Evolutionary conservation across 1,284 basidiomycete species (phyloP).

Genomic region (Laetiporus sulphureus): DNA sequence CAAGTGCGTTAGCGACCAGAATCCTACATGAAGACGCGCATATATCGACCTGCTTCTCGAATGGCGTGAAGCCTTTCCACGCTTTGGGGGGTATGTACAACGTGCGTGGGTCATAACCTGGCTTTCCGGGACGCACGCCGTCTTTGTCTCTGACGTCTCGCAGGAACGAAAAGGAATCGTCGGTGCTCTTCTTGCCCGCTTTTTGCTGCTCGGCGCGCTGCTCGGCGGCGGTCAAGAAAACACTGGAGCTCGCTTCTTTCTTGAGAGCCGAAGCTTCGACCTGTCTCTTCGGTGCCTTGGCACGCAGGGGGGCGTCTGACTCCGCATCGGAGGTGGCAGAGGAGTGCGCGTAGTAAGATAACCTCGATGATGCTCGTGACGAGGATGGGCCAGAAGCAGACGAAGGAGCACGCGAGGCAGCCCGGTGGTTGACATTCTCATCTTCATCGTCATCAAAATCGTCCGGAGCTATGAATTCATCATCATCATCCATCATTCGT

Average conservation of each 20-base stretch:
- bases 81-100: slow-evolving; percentile 75
- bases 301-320: slow-evolving; percentile 10
- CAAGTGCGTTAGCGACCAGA: neutral
- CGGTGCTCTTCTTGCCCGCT: slow-evolving; percentile 74
- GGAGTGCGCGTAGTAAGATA: slow-evolving; percentile 35
- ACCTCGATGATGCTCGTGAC: slow-evolving; percentile 33
- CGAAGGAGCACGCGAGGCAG: slow-evolving; percentile 36
- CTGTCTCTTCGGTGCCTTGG: slow-evolving; percentile 24
- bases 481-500: slow-evolving; percentile 38
- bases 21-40: neutral
- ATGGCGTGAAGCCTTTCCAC: slow-evolving; percentile 89
- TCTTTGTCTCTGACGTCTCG: slow-evolving; percentile 80
- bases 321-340: slow-evolving; percentile 25
- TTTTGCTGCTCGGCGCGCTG: slow-evolving; percentile 72
- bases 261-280: slow-evolving; percentile 23
- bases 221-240: slow-evolving; percentile 86
- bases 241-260: slow-evolving; percentile 23
- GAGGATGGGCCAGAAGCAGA: slow-evolving; percentile 22
- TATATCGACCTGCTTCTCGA: slow-evolving; percentile 78
- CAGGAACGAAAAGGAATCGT: slow-evolving; percentile 83
- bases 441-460: slow-evolving; percentile 33
- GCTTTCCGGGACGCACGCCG: slow-evolving; percentile 69
- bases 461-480: slow-evolving; percentile 65
- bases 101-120: slow-evolving; percentile 92
- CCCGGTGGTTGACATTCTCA: slow-evolving; percentile 17